Evolutionary conservation across 1,284 basidiomycete genomes (phyloP).

Genomic region (Hemileia vastatrix): DNA sequence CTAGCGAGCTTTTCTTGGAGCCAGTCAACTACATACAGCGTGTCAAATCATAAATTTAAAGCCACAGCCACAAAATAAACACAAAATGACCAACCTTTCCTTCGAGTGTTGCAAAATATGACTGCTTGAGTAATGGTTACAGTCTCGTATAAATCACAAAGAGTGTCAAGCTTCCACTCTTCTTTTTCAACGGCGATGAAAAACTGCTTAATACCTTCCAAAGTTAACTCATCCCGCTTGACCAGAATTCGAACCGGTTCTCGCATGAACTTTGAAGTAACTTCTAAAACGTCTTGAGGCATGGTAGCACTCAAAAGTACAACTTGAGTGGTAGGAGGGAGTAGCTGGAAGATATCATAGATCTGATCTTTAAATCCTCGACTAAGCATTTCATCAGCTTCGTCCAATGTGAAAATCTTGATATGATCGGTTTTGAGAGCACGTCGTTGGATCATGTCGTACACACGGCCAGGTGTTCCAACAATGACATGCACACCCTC

Average conservation of each 20-base stretch:
- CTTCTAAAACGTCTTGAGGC: constrained; percentile 95
- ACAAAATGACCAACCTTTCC: constrained; percentile 59
- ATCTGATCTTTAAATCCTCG: constrained; percentile 99
- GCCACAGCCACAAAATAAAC: background rate
- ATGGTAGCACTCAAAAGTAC: constrained; percentile 91
- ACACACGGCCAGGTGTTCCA: constrained; percentile 95
- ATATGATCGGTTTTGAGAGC: constrained; percentile 92
- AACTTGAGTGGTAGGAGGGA: constrained; percentile 96
- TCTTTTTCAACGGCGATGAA: constrained; percentile 99
- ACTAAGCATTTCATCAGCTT: constrained; percentile 93
- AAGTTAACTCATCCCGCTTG: constrained; percentile 98
- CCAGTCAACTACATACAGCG: constrained; percentile 99
- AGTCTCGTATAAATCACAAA: constrained; percentile 93
- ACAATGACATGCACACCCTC: constrained; percentile 97
- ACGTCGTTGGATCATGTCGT: constrained; percentile 97
- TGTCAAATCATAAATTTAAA: constrained; percentile 2
- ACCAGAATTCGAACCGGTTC: constrained; percentile 97
- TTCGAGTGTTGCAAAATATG: constrained; percentile 97
- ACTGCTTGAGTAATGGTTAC: constrained; percentile 99
- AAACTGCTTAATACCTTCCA: constrained; percentile 99
- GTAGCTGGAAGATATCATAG: constrained; percentile 97
- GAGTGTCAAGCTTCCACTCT: constrained; percentile 99
- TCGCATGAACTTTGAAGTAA: constrained; percentile 99
- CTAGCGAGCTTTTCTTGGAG: constrained; percentile 96
- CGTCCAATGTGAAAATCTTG: constrained; percentile 98